Conservation (phyloP, 495 filamentous ascomycete species). For the Talaromyces liani region DNA sequence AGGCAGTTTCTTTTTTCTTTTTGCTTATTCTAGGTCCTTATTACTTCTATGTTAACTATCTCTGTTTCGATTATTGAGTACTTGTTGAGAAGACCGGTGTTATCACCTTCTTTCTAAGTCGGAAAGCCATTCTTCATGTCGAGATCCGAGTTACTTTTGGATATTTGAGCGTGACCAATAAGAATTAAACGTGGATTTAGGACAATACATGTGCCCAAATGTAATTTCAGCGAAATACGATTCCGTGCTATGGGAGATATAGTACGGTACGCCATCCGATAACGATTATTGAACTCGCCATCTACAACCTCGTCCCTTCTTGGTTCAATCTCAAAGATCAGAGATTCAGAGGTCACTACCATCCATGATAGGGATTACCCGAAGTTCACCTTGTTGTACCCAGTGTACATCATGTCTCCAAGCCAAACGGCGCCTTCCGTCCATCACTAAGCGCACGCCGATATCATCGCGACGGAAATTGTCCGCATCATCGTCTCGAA, state of each 20-base stretch:
- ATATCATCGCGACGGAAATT: not conserved
- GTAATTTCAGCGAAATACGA: not conserved
- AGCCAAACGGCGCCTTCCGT: not conserved
- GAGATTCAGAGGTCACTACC: not conserved
- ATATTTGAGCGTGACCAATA: not conserved
- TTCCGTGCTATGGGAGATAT: not conserved
- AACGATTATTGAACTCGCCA: not conserved
- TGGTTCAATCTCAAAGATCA: not conserved
- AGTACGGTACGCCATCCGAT: not conserved
- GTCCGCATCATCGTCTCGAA: slow-evolving; percentile 1
- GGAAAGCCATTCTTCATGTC: too few relatives aligned
- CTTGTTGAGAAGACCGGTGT: too few relatives aligned
- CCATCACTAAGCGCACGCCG: not conserved
- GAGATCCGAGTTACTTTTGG: too few relatives aligned
- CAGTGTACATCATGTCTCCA: not conserved
- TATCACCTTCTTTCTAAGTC: not conserved
- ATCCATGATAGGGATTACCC: slow-evolving; percentile 3
- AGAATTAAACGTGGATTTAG: not conserved
- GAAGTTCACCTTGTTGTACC: slow-evolving; percentile 1
- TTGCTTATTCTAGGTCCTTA: too few relatives aligned
- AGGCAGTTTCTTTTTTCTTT: not conserved
- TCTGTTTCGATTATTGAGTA: too few relatives aligned
- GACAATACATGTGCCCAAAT: not conserved
- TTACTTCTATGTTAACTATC: too few relatives aligned
- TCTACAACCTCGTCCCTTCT: not conserved